A percentile compares a stretch with the other conserved stretches of the same genome.
These are phyloP conservation scores for Syzygium aqueum DNA, from an alignment of 345 rosid genomes.

Conservation along the genomic window DNA sequence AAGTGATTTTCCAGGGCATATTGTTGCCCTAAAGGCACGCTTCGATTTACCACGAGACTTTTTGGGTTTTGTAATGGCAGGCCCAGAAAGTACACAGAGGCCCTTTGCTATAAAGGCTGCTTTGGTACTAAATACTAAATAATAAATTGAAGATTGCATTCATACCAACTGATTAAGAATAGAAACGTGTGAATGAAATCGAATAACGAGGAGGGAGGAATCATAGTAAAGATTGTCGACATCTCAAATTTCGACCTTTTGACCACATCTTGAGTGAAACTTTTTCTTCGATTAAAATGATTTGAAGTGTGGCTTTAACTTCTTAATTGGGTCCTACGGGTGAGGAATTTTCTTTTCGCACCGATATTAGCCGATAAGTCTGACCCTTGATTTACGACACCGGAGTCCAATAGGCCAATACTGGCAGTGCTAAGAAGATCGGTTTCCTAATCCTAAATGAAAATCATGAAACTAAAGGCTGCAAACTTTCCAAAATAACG, in stretches of 20 bases:
- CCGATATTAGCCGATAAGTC: neutral
- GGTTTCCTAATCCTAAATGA: neutral
- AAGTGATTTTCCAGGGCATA: neutral
- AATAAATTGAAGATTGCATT: neutral
- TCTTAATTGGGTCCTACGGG: neutral
- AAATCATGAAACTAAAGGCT: neutral
- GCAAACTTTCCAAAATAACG: neutral
- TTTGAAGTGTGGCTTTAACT: neutral
- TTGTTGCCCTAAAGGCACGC: neutral
- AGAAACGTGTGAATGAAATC: neutral
- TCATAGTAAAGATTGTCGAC: neutral
- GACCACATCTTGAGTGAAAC: neutral
- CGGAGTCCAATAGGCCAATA: neutral
- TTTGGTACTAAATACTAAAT: neutral
- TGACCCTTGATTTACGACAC: neutral
- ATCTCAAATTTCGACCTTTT: neutral
- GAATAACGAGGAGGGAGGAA: neutral
- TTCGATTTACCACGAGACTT: neutral
- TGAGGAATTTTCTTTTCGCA: neutral
- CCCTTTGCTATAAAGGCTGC: neutral
- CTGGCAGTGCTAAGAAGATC: neutral
- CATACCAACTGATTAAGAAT: neutral
- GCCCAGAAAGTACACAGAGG: neutral
- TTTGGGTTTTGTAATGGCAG: neutral
- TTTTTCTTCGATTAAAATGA: neutral